Conservation (phyloP, 2,329 filamentous ascomycete species). For the Exophiala oligosperma region DNA sequence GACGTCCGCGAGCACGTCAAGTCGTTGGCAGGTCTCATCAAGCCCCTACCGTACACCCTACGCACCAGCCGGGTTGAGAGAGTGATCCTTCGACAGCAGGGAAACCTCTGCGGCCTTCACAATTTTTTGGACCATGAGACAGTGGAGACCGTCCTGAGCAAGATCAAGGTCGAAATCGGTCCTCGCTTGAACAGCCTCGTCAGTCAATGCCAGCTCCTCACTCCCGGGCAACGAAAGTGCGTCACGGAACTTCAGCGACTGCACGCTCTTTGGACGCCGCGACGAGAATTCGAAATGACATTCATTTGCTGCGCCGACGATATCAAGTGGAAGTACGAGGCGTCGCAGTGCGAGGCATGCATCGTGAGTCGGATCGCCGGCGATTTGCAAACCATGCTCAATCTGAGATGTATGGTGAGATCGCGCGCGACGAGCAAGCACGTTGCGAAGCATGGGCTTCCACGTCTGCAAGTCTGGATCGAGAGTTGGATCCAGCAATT, state of each 20-base stretch:
- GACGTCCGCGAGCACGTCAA: constrained; percentile 2
- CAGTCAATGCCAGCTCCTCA: constrained; percentile 16
- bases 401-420: constrained; percentile 31
- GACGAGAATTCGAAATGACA: constrained; percentile 10
- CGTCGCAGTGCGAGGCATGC: constrained; percentile 39
- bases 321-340: constrained; percentile 32
- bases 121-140: constrained; percentile 23
- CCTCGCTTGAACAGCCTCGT: constrained; percentile 24
- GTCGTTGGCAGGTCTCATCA: constrained; percentile 22
- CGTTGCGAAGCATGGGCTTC: constrained; percentile 17
- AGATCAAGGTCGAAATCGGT: constrained; percentile 28
- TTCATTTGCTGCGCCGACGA: constrained; percentile 6
- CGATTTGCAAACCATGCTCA: constrained; percentile 30
- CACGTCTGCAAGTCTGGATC: constrained; percentile 19
- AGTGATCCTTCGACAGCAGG: constrained; percentile 16
- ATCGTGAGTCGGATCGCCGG: constrained; percentile 36
- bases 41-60: constrained; percentile 18
- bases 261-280: constrained; percentile 36
- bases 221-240: constrained; percentile 23
- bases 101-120: constrained; percentile 25
- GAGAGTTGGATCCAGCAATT: constrained; percentile 17
- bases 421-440: constrained; percentile 15
- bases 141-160: constrained; percentile 20
- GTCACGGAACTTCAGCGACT: constrained; percentile 32
- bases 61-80: constrained; percentile 27